phyloP scores from a whole-genome alignment of 768 basidiomycete genomes.

The Clitopilus hobsonii region DNA sequence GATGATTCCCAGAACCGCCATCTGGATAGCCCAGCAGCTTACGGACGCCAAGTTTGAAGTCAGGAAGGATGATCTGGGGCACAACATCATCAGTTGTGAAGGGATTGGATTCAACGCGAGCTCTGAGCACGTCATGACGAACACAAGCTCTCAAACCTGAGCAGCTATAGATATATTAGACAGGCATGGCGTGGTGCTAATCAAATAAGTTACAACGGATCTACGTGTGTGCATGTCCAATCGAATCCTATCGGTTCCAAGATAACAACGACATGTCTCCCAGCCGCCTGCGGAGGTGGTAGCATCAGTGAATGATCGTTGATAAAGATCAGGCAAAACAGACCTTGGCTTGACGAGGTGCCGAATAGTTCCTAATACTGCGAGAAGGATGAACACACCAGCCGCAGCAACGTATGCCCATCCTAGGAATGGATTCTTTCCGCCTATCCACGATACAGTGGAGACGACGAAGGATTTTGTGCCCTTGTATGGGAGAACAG shows the following conservation, averaged over 20 bases:
- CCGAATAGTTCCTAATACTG: conserved; percentile 82
- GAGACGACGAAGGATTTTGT: conserved; percentile 97
- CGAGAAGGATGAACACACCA: conserved; percentile 81
- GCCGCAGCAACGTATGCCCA: conserved; percentile 96
- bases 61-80: conserved; percentile 35
- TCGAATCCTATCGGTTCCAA: conserved; percentile 60
- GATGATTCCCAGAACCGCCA: conserved; percentile 49
- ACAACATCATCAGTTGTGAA: conserved; percentile 49
- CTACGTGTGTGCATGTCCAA: neutral
- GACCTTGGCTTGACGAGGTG: conserved; percentile 93
- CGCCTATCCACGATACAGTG: conserved; percentile 98
- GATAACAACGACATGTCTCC: conserved; percentile 86
- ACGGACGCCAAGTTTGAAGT: conserved; percentile 62
- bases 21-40: conserved; percentile 67
- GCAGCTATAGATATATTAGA: neutral
- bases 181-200: conserved; percentile 1
- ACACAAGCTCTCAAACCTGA: neutral
- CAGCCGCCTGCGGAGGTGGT: conserved; percentile 52
- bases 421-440: conserved; percentile 96
- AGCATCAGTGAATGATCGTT: conserved; percentile 6
- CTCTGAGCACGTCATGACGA: neutral
- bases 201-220: conserved; percentile 12
- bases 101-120: conserved; percentile 56
- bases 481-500: conserved; percentile 84
- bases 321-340: conserved; percentile 12